Evolutionary conservation across 225 moss, liverwort and hornwort genomes (phyloP).

Genomic region (Pleurozium schreberi): DNA sequence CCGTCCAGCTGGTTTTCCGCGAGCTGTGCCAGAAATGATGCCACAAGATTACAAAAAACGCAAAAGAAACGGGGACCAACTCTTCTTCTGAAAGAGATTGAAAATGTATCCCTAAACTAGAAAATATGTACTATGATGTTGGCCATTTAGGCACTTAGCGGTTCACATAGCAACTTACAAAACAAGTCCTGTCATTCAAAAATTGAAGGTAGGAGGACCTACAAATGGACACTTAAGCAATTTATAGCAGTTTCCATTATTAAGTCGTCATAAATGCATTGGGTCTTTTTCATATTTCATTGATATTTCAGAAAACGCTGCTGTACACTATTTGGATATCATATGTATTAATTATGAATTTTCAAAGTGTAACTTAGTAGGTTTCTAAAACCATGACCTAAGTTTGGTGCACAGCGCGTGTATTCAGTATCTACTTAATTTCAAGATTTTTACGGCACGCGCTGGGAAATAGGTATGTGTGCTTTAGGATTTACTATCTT

Average conservation of each 20-base stretch:
- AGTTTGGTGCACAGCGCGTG: background rate
- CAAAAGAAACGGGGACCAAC: background rate
- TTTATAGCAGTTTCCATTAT: background rate
- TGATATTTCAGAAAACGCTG: background rate
- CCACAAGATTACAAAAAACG: background rate
- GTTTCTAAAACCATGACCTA: background rate
- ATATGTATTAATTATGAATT: background rate
- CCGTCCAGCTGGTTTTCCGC: conserved; percentile 31
- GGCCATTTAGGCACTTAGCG: background rate
- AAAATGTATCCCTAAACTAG: background rate
- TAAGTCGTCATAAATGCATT: background rate
- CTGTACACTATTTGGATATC: background rate
- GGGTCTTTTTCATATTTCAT: background rate
- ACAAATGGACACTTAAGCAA: background rate
- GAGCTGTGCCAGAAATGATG: background rate
- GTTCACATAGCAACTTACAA: background rate
- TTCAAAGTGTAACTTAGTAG: background rate
- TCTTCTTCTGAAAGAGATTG: background rate
- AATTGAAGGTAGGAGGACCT: background rate
- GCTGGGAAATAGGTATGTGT: background rate
- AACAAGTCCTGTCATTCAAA: background rate
- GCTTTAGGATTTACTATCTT: background rate
- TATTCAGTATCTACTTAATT: background rate
- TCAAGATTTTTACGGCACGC: background rate
- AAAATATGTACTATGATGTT: background rate